These are phyloP conservation scores for Agrocybe pediades DNA, from an alignment of 768 basidiomycete species.

Conservation along the genomic window DNA sequence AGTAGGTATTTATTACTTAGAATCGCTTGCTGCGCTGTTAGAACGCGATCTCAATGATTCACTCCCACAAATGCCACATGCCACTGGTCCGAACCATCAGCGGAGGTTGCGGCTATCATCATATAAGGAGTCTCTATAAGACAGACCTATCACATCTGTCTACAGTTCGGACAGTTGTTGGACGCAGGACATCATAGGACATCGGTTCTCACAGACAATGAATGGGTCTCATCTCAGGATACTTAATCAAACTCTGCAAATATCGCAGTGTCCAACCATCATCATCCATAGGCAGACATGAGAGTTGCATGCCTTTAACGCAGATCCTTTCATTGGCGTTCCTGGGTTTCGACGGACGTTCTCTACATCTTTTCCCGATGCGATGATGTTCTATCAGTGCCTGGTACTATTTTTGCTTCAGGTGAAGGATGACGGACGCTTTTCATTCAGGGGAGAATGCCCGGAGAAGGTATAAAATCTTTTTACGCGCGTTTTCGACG, in stretches of 20 bases:
- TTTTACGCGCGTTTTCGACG: conserved; percentile 14
- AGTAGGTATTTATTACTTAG: too few species aligned
- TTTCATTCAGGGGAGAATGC: conserved; percentile 1
- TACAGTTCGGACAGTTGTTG: neutral
- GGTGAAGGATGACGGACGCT: neutral
- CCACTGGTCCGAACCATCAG: conserved; percentile 1
- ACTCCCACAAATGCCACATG: conserved; percentile 14
- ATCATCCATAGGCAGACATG: conserved; percentile 15
- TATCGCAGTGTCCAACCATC: conserved; percentile 2
- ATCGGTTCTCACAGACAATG: too few species aligned
- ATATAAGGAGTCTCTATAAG: neutral
- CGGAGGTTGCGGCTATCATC: conserved; percentile 12
- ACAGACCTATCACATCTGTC: neutral
- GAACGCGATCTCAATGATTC: conserved; percentile 15
- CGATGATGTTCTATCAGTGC: conserved; percentile 13
- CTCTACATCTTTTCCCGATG: conserved; percentile 9
- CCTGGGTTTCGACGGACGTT: conserved; percentile 18
- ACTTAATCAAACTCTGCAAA: too few species aligned
- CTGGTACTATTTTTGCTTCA: conserved; percentile 11
- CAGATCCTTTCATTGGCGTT: conserved; percentile 6
- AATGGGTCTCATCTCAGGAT: too few species aligned
- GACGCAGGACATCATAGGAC: too few species aligned
- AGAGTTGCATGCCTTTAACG: conserved; percentile 5
- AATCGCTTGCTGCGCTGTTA: conserved; percentile 21
- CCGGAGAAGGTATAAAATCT: conserved; percentile 14